phyloP scores from a whole-genome alignment of 2,329 filamentous ascomycete genomes.

The Aspergillus floridensis region DNA sequence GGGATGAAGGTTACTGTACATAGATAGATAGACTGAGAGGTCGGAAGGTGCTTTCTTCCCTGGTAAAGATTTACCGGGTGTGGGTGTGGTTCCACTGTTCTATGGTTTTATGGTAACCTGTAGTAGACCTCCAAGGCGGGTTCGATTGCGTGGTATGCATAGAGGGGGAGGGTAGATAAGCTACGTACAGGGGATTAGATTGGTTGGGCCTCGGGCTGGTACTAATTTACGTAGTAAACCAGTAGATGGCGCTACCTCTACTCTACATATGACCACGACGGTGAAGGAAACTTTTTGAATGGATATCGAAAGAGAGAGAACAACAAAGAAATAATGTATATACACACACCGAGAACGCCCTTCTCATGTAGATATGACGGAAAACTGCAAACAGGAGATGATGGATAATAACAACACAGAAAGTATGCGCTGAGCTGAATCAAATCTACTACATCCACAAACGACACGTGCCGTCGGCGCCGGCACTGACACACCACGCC shows the following conservation, averaged over 20 bases:
- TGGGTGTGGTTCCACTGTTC: neutral
- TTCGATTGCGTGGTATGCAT: no score
- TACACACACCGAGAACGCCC: constrained; percentile 28
- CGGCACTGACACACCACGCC: constrained; percentile 91
- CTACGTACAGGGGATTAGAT: no score
- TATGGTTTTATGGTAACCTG: no score
- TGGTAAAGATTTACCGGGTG: neutral
- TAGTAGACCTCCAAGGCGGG: no score
- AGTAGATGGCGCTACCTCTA: no score
- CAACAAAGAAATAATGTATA: constrained; percentile 14
- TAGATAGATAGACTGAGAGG: neutral
- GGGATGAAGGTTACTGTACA: neutral
- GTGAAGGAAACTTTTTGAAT: constrained; percentile 27
- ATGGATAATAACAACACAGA: constrained; percentile 19
- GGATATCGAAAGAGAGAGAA: constrained; percentile 23
- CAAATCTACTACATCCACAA: constrained; percentile 67
- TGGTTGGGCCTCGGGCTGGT: no score
- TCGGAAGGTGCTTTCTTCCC: neutral
- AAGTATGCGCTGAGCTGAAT: constrained; percentile 21
- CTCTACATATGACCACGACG: neutral
- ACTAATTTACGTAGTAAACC: no score
- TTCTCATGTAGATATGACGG: constrained; percentile 15
- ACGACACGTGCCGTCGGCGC: constrained; percentile 87
- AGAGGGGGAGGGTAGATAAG: no score
- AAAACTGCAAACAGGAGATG: constrained; percentile 12